Evolutionary conservation across 1,284 basidiomycete genomes (phyloP), one percentile per base, ranked within the genome.

Genomic region (Puccinia hordei): DNA sequence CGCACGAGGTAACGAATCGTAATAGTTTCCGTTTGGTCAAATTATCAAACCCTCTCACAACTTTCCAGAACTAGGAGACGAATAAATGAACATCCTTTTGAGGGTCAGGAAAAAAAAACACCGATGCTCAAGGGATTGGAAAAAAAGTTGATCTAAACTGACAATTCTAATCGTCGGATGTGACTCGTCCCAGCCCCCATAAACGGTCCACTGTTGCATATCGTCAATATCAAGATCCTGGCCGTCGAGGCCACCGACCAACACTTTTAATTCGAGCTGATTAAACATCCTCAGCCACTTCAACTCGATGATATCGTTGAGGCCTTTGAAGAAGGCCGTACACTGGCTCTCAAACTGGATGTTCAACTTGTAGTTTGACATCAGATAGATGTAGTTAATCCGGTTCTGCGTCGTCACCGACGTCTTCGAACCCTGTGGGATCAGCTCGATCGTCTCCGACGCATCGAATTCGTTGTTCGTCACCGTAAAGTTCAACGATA

Each of bases 231-330:
- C 92, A 80, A 97, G 91, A 0, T 91, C 75, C 35, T 82, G 82
- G 38, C 75, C 75, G 61, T 85, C 84, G n/a, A 82, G 82, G 12
- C 84, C 84, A 15, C 84, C 84, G n/a, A 84, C 83, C 15, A 85
- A 82, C 17, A 84, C 75, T 24, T 82, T 82, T 24, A 96, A 87
- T 86, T 97, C 95, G 84, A 92, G 91, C 84, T 95, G 94, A 85
- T 96, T 94, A 87, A 97, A 98, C 93, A 97, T 95, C 22, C 83
- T 88, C 41, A 97, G 88, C 94, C 94, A 97, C 83, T 93, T 92
- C 0, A 90, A 90, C 82, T 95, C 92, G 84, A 97, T 92, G 86
- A 97, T 91, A 83, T 95, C 92, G 12, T 90, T 91, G 53, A 97
- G 86, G 0, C 95, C 94, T 76, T 92, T 90, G 82, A 93, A 93